Evolutionary conservation across 129 eudicot genomes (phyloP), one percentile per base, ranked within the genome.

Genomic region (Flaveria bidentis): DNA sequence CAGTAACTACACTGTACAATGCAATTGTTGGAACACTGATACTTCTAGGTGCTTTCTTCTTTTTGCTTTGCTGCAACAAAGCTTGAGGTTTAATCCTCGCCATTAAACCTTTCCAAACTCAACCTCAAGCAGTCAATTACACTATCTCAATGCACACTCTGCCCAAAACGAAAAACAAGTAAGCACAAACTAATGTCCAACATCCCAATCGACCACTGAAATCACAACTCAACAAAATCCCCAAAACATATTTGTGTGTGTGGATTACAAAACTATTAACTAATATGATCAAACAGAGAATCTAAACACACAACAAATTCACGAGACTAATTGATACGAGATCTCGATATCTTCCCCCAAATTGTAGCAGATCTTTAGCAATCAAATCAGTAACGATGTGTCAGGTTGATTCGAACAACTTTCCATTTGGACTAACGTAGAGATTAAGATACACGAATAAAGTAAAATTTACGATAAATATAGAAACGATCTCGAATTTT

Each of bases 71-170:
- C 72, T 82, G 99, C 71, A 95, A 76, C 78, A 95, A 86, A 83
- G 99, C 92, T 82, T 95, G 99, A 52, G 99, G 99, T 82, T 95
- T 95, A 65, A 95, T 95, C 83, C 87, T 91, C 70, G 96, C 99
- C 99, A 95, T 94, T 46, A 20, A 58, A 45, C 81, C 79, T 74
- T 30, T 52, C 64, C 0, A 80, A 51, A 67, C 79, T 76, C 75
- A 78, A 68, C 61, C 66, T 49, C 73, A 25, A 33, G 51, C 28
- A 47, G 49, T 50, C 44, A 26, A 72, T 65, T 16, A 49, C 67
- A 47, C n/a, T 60, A 74, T 51, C 20, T 65, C 53, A 52, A 55
- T 62, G 45, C 57, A 51, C 57, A 62, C 26, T 1, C 82, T 82
- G 79, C 78, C 69, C 66, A 70, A 56, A 46, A 53, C 25, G 10